Evolutionary conservation across 1,284 basidiomycete genomes (phyloP).

Genomic region (Cutaneotrichosporon cavernicola): DNA sequence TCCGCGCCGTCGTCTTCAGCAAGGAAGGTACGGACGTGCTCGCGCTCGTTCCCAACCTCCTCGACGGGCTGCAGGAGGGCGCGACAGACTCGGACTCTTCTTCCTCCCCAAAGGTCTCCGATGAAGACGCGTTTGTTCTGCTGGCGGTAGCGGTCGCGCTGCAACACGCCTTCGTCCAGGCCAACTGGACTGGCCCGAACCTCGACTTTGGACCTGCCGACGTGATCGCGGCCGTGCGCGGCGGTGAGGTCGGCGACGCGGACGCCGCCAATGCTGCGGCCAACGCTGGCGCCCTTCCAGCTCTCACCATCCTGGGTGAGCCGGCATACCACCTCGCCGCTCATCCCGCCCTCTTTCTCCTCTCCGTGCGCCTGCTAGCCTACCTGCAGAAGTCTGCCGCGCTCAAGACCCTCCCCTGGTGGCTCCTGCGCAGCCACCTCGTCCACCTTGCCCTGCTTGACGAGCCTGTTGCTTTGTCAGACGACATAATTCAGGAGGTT

Average conservation of each 20-base stretch:
- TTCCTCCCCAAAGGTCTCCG: neutral
- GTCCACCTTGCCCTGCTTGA: constrained; percentile 84
- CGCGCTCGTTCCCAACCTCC: constrained; percentile 26
- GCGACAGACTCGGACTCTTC: constrained; percentile 9
- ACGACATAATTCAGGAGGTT: constrained; percentile 58
- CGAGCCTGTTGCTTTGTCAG: constrained; percentile 69
- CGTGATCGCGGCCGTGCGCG: constrained; percentile 57
- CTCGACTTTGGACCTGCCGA: constrained; percentile 60
- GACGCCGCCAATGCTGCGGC: constrained; percentile 54
- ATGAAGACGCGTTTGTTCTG: constrained; percentile 58
- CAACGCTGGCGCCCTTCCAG: constrained; percentile 65
- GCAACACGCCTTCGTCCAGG: constrained; percentile 86
- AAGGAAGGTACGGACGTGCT: constrained; percentile 37
- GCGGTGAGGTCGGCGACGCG: constrained; percentile 43
- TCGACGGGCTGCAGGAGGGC: constrained; percentile 29
- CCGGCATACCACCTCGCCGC: constrained; percentile 90
- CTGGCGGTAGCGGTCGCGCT: constrained; percentile 73
- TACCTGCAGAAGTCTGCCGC: constrained; percentile 54
- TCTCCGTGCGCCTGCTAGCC: constrained; percentile 71
- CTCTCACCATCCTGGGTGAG: constrained; percentile 83
- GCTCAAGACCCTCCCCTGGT: constrained; percentile 65
- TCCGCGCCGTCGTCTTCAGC: constrained; percentile 42
- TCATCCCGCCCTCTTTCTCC: constrained; percentile 68
- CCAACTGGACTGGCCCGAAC: constrained; percentile 95
- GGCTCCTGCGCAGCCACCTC: constrained; percentile 71